Base-by-base conservation (phyloP, 2,329 filamentous ascomycete species). In the Cladosporium sp. region DNA sequence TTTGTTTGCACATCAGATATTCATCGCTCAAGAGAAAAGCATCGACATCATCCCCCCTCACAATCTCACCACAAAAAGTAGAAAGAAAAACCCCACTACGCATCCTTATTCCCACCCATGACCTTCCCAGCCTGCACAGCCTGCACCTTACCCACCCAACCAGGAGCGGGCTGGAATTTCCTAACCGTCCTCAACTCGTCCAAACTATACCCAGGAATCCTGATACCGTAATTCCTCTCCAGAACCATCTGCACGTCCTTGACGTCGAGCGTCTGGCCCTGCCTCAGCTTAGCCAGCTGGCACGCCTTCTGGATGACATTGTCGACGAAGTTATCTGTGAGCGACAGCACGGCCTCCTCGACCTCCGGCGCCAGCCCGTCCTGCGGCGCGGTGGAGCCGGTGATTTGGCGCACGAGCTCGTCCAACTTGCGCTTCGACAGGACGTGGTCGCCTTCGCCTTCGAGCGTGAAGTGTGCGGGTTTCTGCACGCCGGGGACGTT, bases 381-480 rank as follows among this genome's bases (percentile, higher is more conserved):
- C 37, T 83, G 78, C n/a, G 80, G 77, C 55, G 88, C 85, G 17
- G 83, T 84, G 7, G 86, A 86, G 48, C 91, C 91, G 30, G 89
- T 95, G 53, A 97, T 90, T 70, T 97, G 92, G 44, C 91, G 83
- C 7, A 97, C 91, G 30, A 99, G 79, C 67, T 96, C 92, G 64
- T 99, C 91, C 36, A 99, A 79, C 73, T 96, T 97, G 74, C 95
- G 95, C 80, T 96, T 96, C 73, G 87, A 95, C n/a, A 99, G 76
- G 1, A 99, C 87, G 38, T 91, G 85, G 62, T 96, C 90, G 20
- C 89, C 90, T 65, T 96, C 91, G 24, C 89, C 88, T 66, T 97
- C 92, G 52, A 96, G 84, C 51, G 89, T 88, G 68, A 89, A 95
- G 0, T 84, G 83, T 0, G 90, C 89, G 39, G 89, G 82, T 64